Base-by-base conservation (phyloP, 306 rosid genomes). In the Castanospermum australe region DNA sequence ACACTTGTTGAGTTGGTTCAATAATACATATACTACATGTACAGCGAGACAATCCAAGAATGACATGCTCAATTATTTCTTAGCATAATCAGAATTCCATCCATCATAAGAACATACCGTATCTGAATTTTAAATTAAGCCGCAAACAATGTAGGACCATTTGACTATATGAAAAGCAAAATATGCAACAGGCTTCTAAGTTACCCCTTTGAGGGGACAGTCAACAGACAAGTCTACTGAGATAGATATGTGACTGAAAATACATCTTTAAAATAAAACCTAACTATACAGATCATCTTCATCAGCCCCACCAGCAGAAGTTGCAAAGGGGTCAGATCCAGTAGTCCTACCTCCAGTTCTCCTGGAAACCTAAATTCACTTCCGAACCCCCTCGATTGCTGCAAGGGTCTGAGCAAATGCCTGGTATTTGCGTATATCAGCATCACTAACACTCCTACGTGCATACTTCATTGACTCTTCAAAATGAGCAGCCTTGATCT, bases 391-490 rank as follows among this genome's bases (percentile, higher is more conserved):
- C 90, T 62, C 50, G 88, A 87, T 62, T 87, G 88, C 78, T 84
- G 90, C 28, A 87, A 81, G 55, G 55, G 90, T 87, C 82, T 84
- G 87, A 68, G 90, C 84, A 83, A 87, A 87, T 44, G 82, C 79
- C 77, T 84, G 87, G 67, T 87, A 87, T 63, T 87, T 87, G 68
- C 86, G 86, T 15, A 87, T 87, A 66, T 84, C 90, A 54, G 88
- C 90, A 68, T 81, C 85, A 6, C 81, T 75, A 41, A 81, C 85
- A 13, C 85, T 81, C 73, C 85, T 81, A 1, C 90, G 90, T 0
- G 86, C 90, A 77, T 20, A 87, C 71, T 81, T 87, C 87, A 87
- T 81, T 5, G 90, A 87, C 84, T 87, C 88, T 63, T 87, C 90
- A 54, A 81, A 87, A 81, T 87, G 90, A 25, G 80, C 84, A 55